Evolutionary conservation across 139 green algal species (phyloP), one percentile per base, ranked within the genome.

Genomic region (Spirogloea muscicola): DNA sequence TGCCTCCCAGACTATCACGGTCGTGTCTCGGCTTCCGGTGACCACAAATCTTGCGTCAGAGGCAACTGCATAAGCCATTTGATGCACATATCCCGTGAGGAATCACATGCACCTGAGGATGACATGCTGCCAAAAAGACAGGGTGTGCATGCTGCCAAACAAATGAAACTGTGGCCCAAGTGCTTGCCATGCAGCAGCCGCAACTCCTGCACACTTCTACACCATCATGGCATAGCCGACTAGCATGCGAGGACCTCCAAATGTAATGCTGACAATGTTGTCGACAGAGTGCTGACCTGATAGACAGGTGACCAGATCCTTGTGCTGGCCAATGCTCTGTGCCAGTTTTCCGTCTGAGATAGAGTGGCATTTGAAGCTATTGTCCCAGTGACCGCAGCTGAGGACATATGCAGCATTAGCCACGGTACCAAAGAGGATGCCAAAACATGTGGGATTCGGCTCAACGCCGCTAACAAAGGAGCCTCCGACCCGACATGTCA

Each of bases 1-100:
- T 7, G 34, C 46, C 21, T 88, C 82, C 87, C 86, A 90, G n/a
- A 91, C 74, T n/a, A 88, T 84, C 3, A 91, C 40, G 6, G 82
- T 90, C 0, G 87, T 88, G 79, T 91, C 87, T 0, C 70, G 44
- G 68, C 75, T 85, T 55, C 87, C 87, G 13, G 61, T 86, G 10
- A 84, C 84, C 29, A 86, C 58, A 5, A 51, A 49, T 46, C 6
- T 18, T 36, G 2, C 55, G 48, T 68, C 60, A n/a, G 33, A 25
- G 10, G 60, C 49, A 18, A 33, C 60, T 49, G 37, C 1, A 46
- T 27, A 9, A 21, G 57, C 31, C n/a, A 64, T 2, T 2, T 27
- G 1, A 34, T 25, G 25, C 7, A 63, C 3, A 1, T 6, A 40
- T 25, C 6, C 6, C 7, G 55, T 40, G n/a, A 29, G 55, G 25